Evolutionary conservation across 1,139 yeast genomes (phyloP), one percentile per base, ranked within the genome.

Genomic region (Pichia sp.): DNA sequence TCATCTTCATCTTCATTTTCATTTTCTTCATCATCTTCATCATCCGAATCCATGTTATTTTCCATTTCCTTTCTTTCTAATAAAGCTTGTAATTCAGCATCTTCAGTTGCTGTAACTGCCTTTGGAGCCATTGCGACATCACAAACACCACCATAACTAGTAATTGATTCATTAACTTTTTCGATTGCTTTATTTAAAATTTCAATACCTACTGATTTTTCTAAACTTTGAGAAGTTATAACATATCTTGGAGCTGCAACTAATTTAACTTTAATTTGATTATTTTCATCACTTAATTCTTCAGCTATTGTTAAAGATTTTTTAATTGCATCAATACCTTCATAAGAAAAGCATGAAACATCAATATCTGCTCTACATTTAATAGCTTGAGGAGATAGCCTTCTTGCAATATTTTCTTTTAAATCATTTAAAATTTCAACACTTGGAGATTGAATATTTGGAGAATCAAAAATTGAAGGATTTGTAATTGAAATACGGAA

Each of bases 191-290:
- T 70, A 61, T 82, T 83, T 63, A 94, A 76, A 48, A 81, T 72
- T 53, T 83, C 85, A 59, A 92, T 76, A 65, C 98, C 98, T 64
- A 83, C 82, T 62, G 78, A 82, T 70, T 92, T 92, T 68, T 92
- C 97, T 61, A 92, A 78, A 45, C 96, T 89, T 67, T 87, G 95
- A 29, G 95, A 86, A 32, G 97, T 87, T 58, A 92, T 75, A 53
- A 92, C 97, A 68, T 90, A 92, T 65, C 90, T 76, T 53, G 99
- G 99, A 47, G 98, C 97, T 53, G 99, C 98, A 45, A 92, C 97
- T 61, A 92, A 79, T 69, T 90, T 89, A 58, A 90, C 96, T 70
- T 87, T 89, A 60, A 92, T 86, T 65, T 79, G 83, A 75, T 86
- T 83, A 54, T 81, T 83, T 63, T 88, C 96, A 42, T 90, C 86